Base-by-base conservation (phyloP, 176 grass and related monocot genomes). In the Oryza glaberrima region DNA sequence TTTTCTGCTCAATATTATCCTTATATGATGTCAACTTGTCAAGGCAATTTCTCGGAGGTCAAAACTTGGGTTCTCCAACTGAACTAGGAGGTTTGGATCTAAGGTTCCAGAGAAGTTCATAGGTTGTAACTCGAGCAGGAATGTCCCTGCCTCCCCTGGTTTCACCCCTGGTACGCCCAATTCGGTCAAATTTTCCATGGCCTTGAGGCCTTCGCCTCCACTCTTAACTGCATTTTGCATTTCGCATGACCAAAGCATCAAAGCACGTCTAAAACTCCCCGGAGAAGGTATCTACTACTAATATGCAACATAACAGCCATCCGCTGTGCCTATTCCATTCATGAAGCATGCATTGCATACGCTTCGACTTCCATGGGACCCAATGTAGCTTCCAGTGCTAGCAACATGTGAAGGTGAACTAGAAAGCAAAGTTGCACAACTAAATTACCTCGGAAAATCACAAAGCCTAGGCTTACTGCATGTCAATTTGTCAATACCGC, bases 181-280 rank as follows among this genome's bases (percentile, higher is more conserved):
- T 11, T 77, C 34, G 35, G 63, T 34, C 35, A 79, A 20, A 79
- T 49, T 56, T 45, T 73, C 48, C 47, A 54, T 70, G 32, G 7
- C 36, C 26, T 32, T 38, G 1, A 60, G 35, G 35, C 35, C 35
- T 36, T 36, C 35, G 5, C 8, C 67, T 70, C 12, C 68, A 51
- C 54, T 47, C 47, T 34, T 14, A 32, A 46, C 16, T 73, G 63
- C 25, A 82, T 65, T 41, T 41, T 41, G 36, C 36, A 38, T 38
- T 82, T 65, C 1, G 5, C 81, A 74, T 2, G 81, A 16, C 22
- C 32, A 72, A 85, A 70, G 14, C 32, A 77, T 70, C 14, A 25
- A 41, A 48, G 75, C 17, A 40, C 13, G 11, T 64, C 66, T 19
- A 64, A 64, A 85, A 6, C 23, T 47, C 38, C 13, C 4, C 49